Evolutionary conservation across 2,329 filamentous ascomycete species (phyloP).

Genomic region (Thielaviopsis ethacetica): DNA sequence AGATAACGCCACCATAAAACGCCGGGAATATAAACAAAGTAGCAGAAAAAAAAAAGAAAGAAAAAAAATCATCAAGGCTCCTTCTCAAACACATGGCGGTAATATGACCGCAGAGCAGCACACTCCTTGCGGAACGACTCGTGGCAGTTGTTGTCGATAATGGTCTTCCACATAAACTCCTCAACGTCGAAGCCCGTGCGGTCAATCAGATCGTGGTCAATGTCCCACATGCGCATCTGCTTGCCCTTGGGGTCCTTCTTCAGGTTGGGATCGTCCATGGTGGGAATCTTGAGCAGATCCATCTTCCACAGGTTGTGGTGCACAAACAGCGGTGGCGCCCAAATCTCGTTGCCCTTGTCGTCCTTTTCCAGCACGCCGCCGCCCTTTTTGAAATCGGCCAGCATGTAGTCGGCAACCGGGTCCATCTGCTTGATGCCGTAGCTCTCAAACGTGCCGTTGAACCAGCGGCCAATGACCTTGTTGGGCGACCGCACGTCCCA

Average conservation of each 20-base stretch:
- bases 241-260: background rate
- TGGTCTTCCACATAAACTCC: constrained; percentile 6
- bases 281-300: constrained; percentile 17
- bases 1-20: background rate
- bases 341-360: constrained; percentile 10
- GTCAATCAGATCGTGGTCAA: constrained; percentile 2
- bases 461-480: constrained; percentile 18
- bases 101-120: constrained; percentile 7
- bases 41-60: background rate
- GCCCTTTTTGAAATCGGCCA: constrained; percentile 12
- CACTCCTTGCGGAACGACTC: constrained; percentile 8
- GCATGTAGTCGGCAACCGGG: constrained; percentile 17
- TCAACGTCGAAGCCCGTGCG: constrained; percentile 8
- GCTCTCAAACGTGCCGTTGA: constrained; percentile 16
- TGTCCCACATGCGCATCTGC: constrained; percentile 7
- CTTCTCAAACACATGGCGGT: constrained; percentile 8
- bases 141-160: constrained; percentile 5
- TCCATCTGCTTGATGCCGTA: constrained; percentile 19
- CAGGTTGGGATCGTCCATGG: constrained; percentile 3
- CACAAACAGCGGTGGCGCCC: constrained; percentile 19
- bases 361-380: constrained; percentile 11
- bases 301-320: constrained; percentile 24
- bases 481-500: constrained; percentile 23
- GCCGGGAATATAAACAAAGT: background rate
- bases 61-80: constrained; percentile 4